Conservation (phyloP, 192 early-diverging fungal genomes). For the Backusella westeae region DNA sequence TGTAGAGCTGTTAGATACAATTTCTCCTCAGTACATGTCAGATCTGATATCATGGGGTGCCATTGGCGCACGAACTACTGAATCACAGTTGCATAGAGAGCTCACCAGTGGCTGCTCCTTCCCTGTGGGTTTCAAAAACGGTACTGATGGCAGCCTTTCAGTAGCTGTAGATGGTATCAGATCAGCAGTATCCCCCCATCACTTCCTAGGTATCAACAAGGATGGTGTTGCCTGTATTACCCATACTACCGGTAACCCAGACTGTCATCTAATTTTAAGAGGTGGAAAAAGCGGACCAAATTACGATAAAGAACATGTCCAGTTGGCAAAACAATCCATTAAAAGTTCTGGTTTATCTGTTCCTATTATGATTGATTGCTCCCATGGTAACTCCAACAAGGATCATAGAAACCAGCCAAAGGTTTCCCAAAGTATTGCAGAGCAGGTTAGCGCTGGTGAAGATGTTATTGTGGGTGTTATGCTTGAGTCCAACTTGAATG, state of each 20-base stretch:
- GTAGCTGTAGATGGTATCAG: constrained; percentile 76
- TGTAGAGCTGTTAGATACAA: constrained; percentile 91
- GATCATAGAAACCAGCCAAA: constrained; percentile 83
- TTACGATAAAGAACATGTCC: constrained; percentile 52
- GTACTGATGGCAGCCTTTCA: constrained; percentile 86
- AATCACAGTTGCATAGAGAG: constrained; percentile 94
- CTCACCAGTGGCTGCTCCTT: constrained; percentile 91
- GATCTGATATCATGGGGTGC: constrained; percentile 98
- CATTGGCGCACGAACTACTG: constrained; percentile 95
- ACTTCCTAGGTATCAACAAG: constrained; percentile 93
- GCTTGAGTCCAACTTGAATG: constrained; percentile 89
- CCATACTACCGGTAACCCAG: constrained; percentile 80
- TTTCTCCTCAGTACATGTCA: constrained; percentile 93
- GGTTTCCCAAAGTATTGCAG: constrained; percentile 64
- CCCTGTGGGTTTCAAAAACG: constrained; percentile 98
- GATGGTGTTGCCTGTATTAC: constrained; percentile 88
- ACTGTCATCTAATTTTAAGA: constrained; percentile 88
- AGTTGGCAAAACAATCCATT: constrained; percentile 49
- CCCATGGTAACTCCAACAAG: constrained; percentile 91
- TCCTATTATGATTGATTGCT: constrained; percentile 93
- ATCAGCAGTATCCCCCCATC: constrained; percentile 74
- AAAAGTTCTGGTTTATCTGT: constrained; percentile 55
- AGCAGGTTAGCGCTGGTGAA: constrained; percentile 74
- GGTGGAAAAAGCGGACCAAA: constrained; percentile 91
- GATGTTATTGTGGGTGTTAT: constrained; percentile 79